Percentiles rank a stretch among this genome's conserved stretches.
These are phyloP conservation scores for Cinchona pubescens DNA, from an alignment of 257 asterid species.

Conservation along the genomic window DNA sequence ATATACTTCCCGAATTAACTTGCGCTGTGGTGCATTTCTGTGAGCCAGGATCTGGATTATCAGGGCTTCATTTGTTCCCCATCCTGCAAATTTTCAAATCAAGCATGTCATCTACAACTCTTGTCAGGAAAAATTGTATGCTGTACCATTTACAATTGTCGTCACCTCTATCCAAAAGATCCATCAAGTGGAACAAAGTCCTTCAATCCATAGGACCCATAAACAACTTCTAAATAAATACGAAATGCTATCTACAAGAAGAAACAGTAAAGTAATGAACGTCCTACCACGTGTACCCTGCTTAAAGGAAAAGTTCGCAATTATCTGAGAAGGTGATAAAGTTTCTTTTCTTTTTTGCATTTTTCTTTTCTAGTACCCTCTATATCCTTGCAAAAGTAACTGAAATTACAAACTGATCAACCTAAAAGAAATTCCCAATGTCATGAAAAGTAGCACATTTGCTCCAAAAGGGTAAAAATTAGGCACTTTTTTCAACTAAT, in stretches of 20 bases:
- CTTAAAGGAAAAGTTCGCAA: too few species aligned
- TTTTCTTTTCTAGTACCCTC: too few species aligned
- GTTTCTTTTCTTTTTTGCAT: too few species aligned
- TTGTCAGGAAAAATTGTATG: background rate
- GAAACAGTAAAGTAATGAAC: background rate
- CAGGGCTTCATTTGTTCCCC: constrained; percentile 71
- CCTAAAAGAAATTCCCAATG: too few species aligned
- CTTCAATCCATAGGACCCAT: background rate
- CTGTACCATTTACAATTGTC: background rate
- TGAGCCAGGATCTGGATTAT: constrained; percentile 74
- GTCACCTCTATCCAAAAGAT: background rate
- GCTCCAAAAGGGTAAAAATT: too few species aligned
- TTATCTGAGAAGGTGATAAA: too few species aligned
- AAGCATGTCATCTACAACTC: constrained; percentile 11
- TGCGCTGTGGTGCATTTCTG: constrained; percentile 72
- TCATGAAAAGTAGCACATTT: too few species aligned
- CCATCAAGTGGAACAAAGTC: background rate
- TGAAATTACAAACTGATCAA: too few species aligned
- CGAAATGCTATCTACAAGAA: too few species aligned
- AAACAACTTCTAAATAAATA: background rate
- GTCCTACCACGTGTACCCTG: too few species aligned
- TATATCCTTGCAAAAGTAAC: too few species aligned
- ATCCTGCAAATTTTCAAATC: constrained; percentile 43
- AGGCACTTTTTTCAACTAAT: too few species aligned
- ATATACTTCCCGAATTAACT: constrained; percentile 64